Conservation (phyloP, 2,329 filamentous ascomycete species). For the Fusarium sp. region DNA sequence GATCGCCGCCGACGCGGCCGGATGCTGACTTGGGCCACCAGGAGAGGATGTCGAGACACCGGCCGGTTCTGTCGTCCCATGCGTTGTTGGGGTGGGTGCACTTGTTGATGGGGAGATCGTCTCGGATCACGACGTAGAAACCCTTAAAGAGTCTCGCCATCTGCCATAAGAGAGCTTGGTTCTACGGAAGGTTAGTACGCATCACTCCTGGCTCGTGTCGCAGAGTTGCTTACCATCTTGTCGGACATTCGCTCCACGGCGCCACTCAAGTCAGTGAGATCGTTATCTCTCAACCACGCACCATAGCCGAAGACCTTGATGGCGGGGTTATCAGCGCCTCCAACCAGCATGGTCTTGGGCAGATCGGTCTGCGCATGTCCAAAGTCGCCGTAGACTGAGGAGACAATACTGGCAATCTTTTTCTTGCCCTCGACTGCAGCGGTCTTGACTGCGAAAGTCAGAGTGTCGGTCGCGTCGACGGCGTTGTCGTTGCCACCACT, state of each 20-base stretch:
- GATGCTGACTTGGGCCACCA: not conserved
- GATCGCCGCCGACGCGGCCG: not conserved
- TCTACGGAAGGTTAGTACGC: not conserved
- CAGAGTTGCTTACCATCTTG: not conserved
- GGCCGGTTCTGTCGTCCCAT: not conserved
- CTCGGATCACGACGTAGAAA: not conserved
- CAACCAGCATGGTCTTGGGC: not conserved
- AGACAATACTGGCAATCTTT: not conserved
- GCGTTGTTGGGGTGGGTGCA: not conserved
- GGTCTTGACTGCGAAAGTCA: not conserved
- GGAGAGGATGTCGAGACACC: not conserved
- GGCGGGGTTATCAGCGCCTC: not conserved
- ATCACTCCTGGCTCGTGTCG: too few relatives aligned
- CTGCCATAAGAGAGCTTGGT: not conserved
- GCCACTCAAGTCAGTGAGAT: not conserved
- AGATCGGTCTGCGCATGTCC: not conserved
- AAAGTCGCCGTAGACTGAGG: not conserved
- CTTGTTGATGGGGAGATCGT: not conserved
- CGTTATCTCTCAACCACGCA: not conserved
- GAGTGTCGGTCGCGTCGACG: not conserved
- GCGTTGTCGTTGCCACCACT: not conserved
- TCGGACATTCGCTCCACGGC: not conserved
- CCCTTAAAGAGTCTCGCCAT: not conserved
- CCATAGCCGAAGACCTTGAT: not conserved
- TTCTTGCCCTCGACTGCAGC: not conserved